A percentile compares a stretch with the other conserved stretches of the same genome.
Conservation (phyloP, 768 basidiomycete species). For the Hygrocybe coccinea region DNA sequence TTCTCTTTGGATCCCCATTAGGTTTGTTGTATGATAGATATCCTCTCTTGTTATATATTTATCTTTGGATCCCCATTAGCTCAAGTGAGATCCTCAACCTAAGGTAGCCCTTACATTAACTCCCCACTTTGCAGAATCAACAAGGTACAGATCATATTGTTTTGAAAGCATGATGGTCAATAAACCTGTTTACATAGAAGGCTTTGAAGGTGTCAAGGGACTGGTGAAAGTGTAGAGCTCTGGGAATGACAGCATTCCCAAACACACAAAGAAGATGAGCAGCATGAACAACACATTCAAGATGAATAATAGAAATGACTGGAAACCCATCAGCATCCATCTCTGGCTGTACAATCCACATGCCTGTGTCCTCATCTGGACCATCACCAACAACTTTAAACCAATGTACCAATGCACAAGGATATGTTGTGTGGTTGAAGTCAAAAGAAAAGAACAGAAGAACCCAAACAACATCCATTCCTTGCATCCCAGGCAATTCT, state of each 20-base stretch:
- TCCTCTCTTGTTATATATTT: too few species aligned
- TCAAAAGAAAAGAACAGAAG: constrained; percentile 23
- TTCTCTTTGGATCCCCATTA: too few species aligned
- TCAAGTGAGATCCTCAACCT: too few species aligned
- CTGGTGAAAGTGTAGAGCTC: not conserved
- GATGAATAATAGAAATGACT: constrained; percentile 11
- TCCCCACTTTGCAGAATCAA: too few species aligned
- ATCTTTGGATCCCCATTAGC: too few species aligned
- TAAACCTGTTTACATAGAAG: constrained; percentile 22
- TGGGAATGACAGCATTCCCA: constrained; percentile 14
- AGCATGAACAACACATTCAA: constrained; percentile 24
- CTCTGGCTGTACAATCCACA: constrained; percentile 19
- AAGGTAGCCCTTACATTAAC: too few species aligned
- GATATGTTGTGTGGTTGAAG: not conserved
- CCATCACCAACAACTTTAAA: constrained; percentile 1
- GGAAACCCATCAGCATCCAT: not conserved
- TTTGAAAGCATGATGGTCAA: constrained; percentile 1
- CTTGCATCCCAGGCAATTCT: constrained; percentile 17
- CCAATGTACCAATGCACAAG: constrained; percentile 14
- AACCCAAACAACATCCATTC: constrained; percentile 25
- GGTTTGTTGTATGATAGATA: too few species aligned
- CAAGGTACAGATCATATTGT: too few species aligned
- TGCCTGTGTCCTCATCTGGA: constrained; percentile 13
- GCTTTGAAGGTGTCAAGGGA: not conserved
- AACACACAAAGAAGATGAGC: constrained; percentile 10